Conservation (phyloP, 495 filamentous ascomycete genomes). For the Symbiotaphrina buchneri region DNA sequence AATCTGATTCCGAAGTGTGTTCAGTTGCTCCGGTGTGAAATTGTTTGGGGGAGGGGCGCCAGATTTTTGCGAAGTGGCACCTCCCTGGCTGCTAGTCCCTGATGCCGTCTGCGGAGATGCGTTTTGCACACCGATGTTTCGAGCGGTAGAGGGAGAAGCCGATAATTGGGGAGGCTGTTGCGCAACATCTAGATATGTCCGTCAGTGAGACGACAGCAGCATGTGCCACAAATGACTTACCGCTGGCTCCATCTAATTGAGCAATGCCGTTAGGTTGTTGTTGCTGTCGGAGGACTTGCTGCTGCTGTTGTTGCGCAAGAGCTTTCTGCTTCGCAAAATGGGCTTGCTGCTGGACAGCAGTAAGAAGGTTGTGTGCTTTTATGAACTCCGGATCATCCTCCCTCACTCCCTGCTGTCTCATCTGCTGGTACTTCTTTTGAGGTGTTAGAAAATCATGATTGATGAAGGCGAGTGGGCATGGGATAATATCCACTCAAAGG, state of each 20-base stretch:
- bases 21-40: constrained; percentile 50
- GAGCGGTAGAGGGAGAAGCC: no score
- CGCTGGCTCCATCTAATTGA: constrained; percentile 13
- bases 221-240: no score
- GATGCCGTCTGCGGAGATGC: no score
- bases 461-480: no score
- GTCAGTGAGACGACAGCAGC: no score
- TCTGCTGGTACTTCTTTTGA: constrained; percentile 52
- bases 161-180: no score
- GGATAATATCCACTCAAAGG: no score
- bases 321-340: constrained; percentile 20
- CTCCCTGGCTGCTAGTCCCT: no score
- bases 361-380: constrained; percentile 45
- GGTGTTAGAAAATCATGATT: no score
- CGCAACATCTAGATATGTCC: no score
- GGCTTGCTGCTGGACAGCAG: constrained; percentile 33
- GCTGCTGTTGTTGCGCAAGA: constrained; percentile 22
- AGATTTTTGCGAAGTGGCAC: constrained; percentile 8
- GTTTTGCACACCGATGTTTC: no score
- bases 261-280: constrained; percentile 17
- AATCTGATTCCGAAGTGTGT: constrained; percentile 53
- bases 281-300: constrained; percentile 8
- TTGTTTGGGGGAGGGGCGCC: constrained; percentile 20
- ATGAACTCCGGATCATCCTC: constrained; percentile 60
- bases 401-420: constrained; percentile 54